Conservation (phyloP, 129 eudicot species). For the Saussurea involucrata region DNA sequence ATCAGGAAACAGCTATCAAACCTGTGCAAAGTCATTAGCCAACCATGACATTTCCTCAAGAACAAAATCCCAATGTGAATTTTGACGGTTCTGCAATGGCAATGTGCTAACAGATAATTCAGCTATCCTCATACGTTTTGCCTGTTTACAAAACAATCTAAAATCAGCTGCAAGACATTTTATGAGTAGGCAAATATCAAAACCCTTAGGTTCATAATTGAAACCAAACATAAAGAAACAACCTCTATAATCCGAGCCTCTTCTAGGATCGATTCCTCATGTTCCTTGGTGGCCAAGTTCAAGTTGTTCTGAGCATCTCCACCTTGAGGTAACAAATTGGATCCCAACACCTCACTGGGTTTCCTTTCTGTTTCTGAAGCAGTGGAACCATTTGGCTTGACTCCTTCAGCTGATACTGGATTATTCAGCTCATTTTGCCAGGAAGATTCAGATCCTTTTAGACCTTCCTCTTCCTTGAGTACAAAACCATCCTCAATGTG, state of each 20-base stretch:
- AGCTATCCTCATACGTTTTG: conserved; percentile 70
- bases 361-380: conserved; percentile 31
- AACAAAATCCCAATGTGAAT: conserved; percentile 83
- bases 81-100: conserved; percentile 33
- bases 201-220: not conserved
- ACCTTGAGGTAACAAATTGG: not conserved
- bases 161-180: conserved; percentile 14
- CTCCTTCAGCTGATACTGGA: conserved; percentile 16
- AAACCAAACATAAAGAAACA: not conserved
- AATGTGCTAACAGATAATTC: conserved; percentile 52
- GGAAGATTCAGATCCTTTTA: conserved; percentile 19
- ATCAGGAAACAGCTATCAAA: conserved; percentile 19
- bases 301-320: conserved; percentile 16
- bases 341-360: conserved; percentile 7
- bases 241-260: conserved; percentile 82
- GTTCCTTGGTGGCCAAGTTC: conserved; percentile 41
- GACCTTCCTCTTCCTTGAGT: conserved; percentile 18
- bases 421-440: conserved; percentile 21
- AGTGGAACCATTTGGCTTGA: conserved; percentile 17
- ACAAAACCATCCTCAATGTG: conserved; percentile 42
- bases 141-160: conserved; percentile 38
- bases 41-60: conserved; percentile 93
- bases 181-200: not conserved
- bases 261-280: conserved; percentile 70
- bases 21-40: conserved; percentile 99